Evolutionary conservation across 768 basidiomycete species (phyloP), one percentile per base, ranked within the genome.

Genomic region (Mycena galopus): DNA sequence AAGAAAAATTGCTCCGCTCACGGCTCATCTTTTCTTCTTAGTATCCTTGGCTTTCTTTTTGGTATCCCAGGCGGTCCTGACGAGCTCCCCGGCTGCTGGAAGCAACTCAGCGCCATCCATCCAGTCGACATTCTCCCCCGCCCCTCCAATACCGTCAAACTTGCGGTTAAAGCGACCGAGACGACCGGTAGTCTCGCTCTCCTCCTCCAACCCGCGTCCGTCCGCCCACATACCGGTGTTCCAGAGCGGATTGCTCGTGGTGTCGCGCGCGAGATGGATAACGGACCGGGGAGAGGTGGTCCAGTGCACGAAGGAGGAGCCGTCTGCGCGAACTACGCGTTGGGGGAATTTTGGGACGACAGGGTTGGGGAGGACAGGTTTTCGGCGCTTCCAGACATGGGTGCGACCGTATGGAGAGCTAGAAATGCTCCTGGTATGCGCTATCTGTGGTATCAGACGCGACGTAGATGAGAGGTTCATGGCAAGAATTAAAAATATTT

Each of bases 241-340:
- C 93, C 94, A 98, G 8, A 95, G 81, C 1, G 96, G 94, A 77
- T 96, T 92, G 80, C 96, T 98, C 19, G 94, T 94, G 60, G 94
- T 92, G 77, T 97, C 96, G 50, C 96, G 91, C 23, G 96, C 94
- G 57, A 97, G 86, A 42, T 91, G 89, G 56, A 95, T 88, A 42
- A 89, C 81, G 4, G 93, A 92, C 8, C 91, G 91, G 0, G 96
- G 96, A 0, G 96, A 95, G 1, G 96, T 97, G 16, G 94, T 95
- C 89, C 93, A 94, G 76, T 96, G 94, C 6, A 89, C 91, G 80
- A 95, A 96, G 1, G 93, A 94, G 30, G 94, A 93, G 14, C 96
- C 96, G 83, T 97, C 96, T 0, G 95, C 91, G 75, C 94, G 91
- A 68, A 95, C 88, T 71, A 97, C 93, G 73, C 87, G 89, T 81